Evolutionary conservation across 2,329 filamentous ascomycete genomes (phyloP).

Genomic region (Trichophyton equinum): DNA sequence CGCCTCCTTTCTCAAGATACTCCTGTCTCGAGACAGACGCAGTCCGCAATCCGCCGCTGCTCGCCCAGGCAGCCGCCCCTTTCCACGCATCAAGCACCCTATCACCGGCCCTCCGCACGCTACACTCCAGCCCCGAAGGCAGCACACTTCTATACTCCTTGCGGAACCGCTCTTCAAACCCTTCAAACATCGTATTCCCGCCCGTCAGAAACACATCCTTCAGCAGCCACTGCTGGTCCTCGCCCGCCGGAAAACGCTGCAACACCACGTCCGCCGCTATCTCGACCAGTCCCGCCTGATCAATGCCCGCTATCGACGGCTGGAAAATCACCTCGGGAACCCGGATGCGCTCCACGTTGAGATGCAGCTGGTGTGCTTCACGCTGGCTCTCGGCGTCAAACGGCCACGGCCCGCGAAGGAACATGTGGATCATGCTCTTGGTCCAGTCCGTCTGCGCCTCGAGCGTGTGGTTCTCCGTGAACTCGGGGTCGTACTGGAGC

Average conservation of each 20-base stretch:
- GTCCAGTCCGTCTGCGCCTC: constrained; percentile 94
- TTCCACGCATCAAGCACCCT: constrained; percentile 82
- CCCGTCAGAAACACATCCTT: constrained; percentile 87
- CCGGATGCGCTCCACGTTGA: constrained; percentile 92
- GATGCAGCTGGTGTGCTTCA: constrained; percentile 76
- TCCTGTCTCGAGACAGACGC: constrained; percentile 66
- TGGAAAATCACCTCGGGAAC: constrained; percentile 91
- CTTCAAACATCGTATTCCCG: constrained; percentile 75
- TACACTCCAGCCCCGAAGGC: constrained; percentile 54
- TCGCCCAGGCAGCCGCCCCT: constrained; percentile 77
- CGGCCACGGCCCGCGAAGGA: constrained; percentile 73
- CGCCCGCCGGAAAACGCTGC: constrained; percentile 53
- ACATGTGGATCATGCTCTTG: constrained; percentile 79
- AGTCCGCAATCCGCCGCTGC: constrained; percentile 43
- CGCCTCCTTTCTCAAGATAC: constrained; percentile 80
- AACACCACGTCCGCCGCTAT: constrained; percentile 82
- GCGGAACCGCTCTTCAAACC: constrained; percentile 71
- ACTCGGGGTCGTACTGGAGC: constrained; percentile 71
- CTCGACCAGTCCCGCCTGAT: constrained; percentile 87
- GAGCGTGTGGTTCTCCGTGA: constrained; percentile 82
- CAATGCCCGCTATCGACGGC: constrained; percentile 77
- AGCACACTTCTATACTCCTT: constrained; percentile 61
- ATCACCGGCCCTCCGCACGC: constrained; percentile 59
- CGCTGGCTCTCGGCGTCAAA: constrained; percentile 69
- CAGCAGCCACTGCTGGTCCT: constrained; percentile 56